Evolutionary conservation across 1,139 yeast species (phyloP).

Genomic region (Eremothecium coryli): DNA sequence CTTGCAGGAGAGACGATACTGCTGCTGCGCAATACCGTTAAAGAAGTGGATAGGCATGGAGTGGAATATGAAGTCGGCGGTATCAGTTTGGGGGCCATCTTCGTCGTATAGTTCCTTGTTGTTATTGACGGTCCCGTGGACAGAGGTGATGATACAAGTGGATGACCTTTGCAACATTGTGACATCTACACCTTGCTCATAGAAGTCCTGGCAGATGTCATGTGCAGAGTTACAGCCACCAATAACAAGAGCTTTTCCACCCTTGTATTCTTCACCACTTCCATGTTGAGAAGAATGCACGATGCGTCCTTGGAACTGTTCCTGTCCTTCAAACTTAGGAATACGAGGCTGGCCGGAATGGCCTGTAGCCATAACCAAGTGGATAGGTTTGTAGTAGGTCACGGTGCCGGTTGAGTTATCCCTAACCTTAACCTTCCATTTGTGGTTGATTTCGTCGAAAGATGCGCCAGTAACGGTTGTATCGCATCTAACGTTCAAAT

Average conservation of each 20-base stretch:
- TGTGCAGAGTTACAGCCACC: slow-evolving; percentile 41
- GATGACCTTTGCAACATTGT: slow-evolving; percentile 39
- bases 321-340: slow-evolving; percentile 34
- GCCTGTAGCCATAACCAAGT: slow-evolving; percentile 37
- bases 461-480: slow-evolving; percentile 30
- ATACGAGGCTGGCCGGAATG: slow-evolving; percentile 38
- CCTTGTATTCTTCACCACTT: slow-evolving; percentile 34
- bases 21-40: slow-evolving; percentile 31
- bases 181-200: slow-evolving; percentile 37
- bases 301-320: slow-evolving; percentile 34
- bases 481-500: slow-evolving; percentile 34
- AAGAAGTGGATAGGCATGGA: slow-evolving; percentile 32
- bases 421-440: slow-evolving; percentile 32
- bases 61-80: slow-evolving; percentile 33
- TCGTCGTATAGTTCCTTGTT: slow-evolving; percentile 32
- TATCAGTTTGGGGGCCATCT: slow-evolving; percentile 33
- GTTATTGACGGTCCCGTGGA: slow-evolving; percentile 30
- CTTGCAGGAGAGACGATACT: slow-evolving; percentile 29
- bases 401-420: slow-evolving; percentile 22
- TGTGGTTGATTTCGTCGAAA: slow-evolving; percentile 27
- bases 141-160: slow-evolving; percentile 36
- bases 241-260: slow-evolving; percentile 37
- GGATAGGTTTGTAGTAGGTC: slow-evolving; percentile 27
- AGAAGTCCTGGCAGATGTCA: slow-evolving; percentile 39
- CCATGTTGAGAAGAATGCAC: slow-evolving; percentile 37